Percentiles rank a stretch among this genome's conserved stretches.
These are phyloP conservation scores for Citrus hindsii DNA, from an alignment of 345 rosid genomes.

Conservation along the genomic window DNA sequence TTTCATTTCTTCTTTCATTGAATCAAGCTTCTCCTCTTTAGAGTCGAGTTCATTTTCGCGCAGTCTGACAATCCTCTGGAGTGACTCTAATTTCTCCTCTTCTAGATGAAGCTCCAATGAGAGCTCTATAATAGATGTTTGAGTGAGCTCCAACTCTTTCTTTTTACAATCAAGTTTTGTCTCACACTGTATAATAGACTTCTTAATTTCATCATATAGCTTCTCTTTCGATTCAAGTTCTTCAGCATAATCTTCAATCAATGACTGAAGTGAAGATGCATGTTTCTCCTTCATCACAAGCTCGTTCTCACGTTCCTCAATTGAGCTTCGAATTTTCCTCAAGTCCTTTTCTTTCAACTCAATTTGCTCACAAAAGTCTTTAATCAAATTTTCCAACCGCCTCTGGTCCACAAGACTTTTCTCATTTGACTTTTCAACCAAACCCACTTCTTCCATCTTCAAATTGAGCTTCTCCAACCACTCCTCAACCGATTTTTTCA, in stretches of 20 bases:
- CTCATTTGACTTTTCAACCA: background rate
- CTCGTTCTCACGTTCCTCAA: conserved; percentile 3
- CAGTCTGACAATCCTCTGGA: background rate
- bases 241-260: conserved; percentile 7
- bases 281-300: background rate
- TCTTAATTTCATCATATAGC: conserved; percentile 4
- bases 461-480: too few relatives aligned
- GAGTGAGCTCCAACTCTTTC: conserved; percentile 1
- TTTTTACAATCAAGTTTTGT: background rate
- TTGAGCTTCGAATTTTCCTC: background rate
- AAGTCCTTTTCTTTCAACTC: conserved; percentile 10
- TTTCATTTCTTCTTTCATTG: background rate
- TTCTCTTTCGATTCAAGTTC: conserved; percentile 12
- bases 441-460: background rate
- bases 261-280: conserved; percentile 2
- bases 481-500: background rate
- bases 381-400: background rate
- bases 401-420: background rate
- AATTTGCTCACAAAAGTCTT: background rate
- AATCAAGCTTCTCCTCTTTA: conserved; percentile 20
- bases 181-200: conserved; percentile 3
- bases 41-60: conserved; percentile 6
- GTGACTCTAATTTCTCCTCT: conserved; percentile 16
- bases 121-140: conserved; percentile 8
- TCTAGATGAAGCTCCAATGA: conserved; percentile 14